Evolutionary conservation across 1,284 basidiomycete species (phyloP), one percentile per base, ranked within the genome.

Genomic region (Fereydounia khargensis): DNA sequence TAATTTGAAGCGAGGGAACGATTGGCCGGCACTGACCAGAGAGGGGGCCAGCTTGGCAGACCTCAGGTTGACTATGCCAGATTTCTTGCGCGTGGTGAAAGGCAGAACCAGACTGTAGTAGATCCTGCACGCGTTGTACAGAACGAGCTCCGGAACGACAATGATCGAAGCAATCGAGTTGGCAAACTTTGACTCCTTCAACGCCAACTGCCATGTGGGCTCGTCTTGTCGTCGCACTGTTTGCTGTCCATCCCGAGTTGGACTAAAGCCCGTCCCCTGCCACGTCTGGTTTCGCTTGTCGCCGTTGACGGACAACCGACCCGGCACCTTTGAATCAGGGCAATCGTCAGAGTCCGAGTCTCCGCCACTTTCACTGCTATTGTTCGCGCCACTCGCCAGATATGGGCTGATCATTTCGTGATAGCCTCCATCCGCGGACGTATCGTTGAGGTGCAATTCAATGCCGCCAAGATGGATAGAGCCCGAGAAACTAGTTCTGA

Each of bases 51-150:
- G 46, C 10, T 53, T 48, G 4, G 58, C 58, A 1, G 48, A 48
- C 2, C 58, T 52, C 20, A 61, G 49, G 35, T 61, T 61, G 53
- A 52, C 30, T 40, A 61, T 56, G 42, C 58, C 58, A 2, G 58
- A 61, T 38, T 61, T 61, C 49, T 56, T 34, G 17, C 47, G 46
- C 25, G 49, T 56, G 25, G 58, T 52, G 32, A 61, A 61, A 7
- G 58, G 58, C 27, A 61, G 35, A 9, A 61, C 32, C n/a, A 54
- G 44, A 43, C 58, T 61, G 21, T 56, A 61, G 43, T 61, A 61
- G 42, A 61, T 52, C 11, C 58, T 48, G 35, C 58, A 61, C 11
- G 56, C 58, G 30, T 56, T 56, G 58, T 61, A 61, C 24, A 61
- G 47, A 21, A 56, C 53, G 18, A 61, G 42, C 35, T 61, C 58